These are phyloP conservation scores for Hordeum marinum DNA, from an alignment of 176 grass and related monocot species.

Conservation along the genomic window DNA sequence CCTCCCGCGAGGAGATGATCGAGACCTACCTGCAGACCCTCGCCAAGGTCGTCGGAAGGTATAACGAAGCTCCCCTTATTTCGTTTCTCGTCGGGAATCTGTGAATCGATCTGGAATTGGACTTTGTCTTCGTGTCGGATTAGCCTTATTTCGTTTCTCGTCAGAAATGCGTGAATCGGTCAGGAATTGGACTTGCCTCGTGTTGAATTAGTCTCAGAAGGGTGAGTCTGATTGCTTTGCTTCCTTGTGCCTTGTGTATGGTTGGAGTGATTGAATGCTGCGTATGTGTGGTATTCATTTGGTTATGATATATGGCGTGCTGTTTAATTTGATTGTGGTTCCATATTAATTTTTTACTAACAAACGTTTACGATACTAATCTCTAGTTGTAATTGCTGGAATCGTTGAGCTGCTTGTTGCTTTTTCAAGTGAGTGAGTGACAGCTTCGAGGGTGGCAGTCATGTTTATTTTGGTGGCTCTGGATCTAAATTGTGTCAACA, in stretches of 20 bases:
- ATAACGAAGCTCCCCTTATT: background rate
- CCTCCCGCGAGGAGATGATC: constrained; percentile 87
- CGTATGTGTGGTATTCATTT: background rate
- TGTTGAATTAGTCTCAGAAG: background rate
- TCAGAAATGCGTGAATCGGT: background rate
- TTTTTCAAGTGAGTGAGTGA: background rate
- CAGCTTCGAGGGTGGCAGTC: background rate
- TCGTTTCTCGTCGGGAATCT: background rate
- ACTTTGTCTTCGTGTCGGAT: background rate
- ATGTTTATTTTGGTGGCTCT: background rate
- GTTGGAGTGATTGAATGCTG: background rate
- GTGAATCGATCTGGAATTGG: background rate
- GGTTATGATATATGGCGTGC: background rate
- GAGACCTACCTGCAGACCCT: constrained; percentile 92
- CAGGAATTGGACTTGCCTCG: background rate
- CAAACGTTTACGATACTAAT: background rate
- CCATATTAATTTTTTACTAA: background rate
- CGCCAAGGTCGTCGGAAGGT: constrained; percentile 91
- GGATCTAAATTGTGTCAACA: background rate
- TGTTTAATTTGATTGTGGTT: background rate
- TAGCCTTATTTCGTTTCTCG: background rate
- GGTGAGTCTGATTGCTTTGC: background rate
- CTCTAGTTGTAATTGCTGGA: background rate
- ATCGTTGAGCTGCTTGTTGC: background rate
- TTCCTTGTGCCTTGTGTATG: background rate